Evolutionary conservation across 1,139 yeast species (phyloP).

Genomic region (Yamadazyma spencermartinsiae): DNA sequence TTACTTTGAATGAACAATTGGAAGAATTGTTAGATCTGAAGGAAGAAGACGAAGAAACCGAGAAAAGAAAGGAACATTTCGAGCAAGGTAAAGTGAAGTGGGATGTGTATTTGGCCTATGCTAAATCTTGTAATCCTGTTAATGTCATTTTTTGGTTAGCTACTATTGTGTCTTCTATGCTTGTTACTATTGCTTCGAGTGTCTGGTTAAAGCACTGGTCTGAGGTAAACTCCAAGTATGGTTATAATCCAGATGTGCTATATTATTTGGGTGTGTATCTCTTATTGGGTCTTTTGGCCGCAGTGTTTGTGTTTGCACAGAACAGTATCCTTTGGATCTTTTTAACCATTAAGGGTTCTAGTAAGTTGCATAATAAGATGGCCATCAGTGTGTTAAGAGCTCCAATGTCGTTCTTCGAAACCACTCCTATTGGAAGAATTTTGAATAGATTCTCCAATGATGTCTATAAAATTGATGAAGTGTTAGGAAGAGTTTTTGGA

Average conservation of each 20-base stretch:
- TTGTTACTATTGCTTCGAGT: slow-evolving; percentile 55
- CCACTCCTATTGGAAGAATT: slow-evolving; percentile 94
- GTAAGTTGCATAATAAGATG: slow-evolving; percentile 75
- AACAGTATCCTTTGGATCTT: slow-evolving; percentile 74
- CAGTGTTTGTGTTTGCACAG: slow-evolving; percentile 67
- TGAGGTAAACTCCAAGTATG: slow-evolving; percentile 71
- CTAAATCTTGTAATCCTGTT: slow-evolving; percentile 80
- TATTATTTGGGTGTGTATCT: slow-evolving; percentile 77
- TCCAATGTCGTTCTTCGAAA: slow-evolving; percentile 96
- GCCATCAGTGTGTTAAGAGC: slow-evolving; percentile 79
- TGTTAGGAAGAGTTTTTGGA: slow-evolving; percentile 78
- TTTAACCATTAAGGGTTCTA: slow-evolving; percentile 85
- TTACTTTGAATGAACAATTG: slow-evolving; percentile 48
- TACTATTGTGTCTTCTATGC: slow-evolving; percentile 56
- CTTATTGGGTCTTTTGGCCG: slow-evolving; percentile 62
- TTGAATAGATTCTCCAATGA: slow-evolving; percentile 93
- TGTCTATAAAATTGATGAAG: slow-evolving; percentile 87
- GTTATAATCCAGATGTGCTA: slow-evolving; percentile 68
- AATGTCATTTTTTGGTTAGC: slow-evolving; percentile 59
- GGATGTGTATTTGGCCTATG: slow-evolving; percentile 81
- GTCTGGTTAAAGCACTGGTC: slow-evolving; percentile 98
- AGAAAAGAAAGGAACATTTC: slow-evolving; percentile 65
- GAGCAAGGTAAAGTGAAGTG: slow-evolving; percentile 95
- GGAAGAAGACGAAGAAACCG: slow-evolving; percentile 47
- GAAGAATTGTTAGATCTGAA: slow-evolving; percentile 35